Percentiles rank a stretch among this genome's conserved stretches.
Conservation (phyloP, 208 protist genomes). For the Blastocrithidia nonstop region DNA sequence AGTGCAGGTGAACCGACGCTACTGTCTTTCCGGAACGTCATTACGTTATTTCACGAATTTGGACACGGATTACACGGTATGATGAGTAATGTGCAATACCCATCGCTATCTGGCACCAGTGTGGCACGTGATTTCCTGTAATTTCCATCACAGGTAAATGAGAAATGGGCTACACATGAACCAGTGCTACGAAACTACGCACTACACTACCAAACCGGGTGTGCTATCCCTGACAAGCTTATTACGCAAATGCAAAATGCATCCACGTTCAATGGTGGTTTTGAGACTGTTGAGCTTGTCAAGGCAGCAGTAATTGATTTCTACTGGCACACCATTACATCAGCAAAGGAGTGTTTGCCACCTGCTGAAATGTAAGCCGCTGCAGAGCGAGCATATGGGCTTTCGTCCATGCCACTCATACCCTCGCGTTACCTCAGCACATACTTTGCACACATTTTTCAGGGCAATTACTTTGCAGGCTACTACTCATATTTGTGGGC, state of each 20-base stretch:
- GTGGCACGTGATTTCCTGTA: slow-evolving; percentile 72
- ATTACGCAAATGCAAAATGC: slow-evolving; percentile 26
- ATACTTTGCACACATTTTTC: slow-evolving; percentile 61
- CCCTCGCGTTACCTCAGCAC: slow-evolving; percentile 29
- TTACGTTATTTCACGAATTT: slow-evolving; percentile 52
- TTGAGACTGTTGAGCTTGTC: slow-evolving; percentile 39
- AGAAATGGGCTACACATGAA: slow-evolving; percentile 52
- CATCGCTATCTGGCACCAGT: slow-evolving; percentile 27
- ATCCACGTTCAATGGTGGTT: slow-evolving; percentile 17
- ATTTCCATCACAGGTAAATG: slow-evolving; percentile 68
- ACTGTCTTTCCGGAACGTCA: slow-evolving; percentile 36
- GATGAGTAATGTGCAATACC: slow-evolving; percentile 21
- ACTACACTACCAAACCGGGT: slow-evolving; percentile 39
- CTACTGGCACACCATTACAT: slow-evolving; percentile 26
- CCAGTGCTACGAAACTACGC: slow-evolving; percentile 37
- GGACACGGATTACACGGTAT: slow-evolving; percentile 65
- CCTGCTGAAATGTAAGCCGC: slow-evolving; percentile 18
- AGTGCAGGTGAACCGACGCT: slow-evolving; percentile 31
- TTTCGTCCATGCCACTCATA: slow-evolving; percentile 9
- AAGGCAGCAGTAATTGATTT: slow-evolving; percentile 34
- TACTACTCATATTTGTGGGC: slow-evolving; percentile 73
- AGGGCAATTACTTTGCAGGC: slow-evolving; percentile 49
- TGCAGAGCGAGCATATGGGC: slow-evolving; percentile 7
- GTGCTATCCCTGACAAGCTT: slow-evolving; percentile 24
- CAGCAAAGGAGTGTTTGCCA: slow-evolving; percentile 11